Percentiles rank a stretch among this genome's conserved stretches.
Evolutionary conservation across 192 early-diverging fungal genomes (phyloP).

Genomic region (Linnemannia hyalina): DNA sequence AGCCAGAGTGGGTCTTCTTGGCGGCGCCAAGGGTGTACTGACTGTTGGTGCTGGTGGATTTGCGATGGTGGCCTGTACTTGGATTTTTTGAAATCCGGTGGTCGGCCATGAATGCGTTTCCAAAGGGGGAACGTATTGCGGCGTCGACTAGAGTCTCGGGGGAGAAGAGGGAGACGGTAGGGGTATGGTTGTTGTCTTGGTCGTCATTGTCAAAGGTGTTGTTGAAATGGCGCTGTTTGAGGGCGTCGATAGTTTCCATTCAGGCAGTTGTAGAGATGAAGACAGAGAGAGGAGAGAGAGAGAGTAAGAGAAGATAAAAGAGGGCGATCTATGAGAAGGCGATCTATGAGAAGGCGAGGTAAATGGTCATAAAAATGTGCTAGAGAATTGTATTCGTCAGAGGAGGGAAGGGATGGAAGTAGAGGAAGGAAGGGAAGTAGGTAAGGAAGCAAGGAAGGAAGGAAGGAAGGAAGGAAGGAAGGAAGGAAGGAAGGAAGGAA

Average conservation of each 20-base stretch:
- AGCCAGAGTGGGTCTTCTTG: constrained; percentile 1
- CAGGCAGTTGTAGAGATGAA: background rate
- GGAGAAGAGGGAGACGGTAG: constrained; percentile 11
- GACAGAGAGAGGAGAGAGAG: background rate
- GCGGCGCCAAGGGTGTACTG: background rate
- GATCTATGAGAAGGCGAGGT: background rate
- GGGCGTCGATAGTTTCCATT: constrained; percentile 24
- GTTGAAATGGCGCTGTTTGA: constrained; percentile 31
- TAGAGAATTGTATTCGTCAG: background rate
- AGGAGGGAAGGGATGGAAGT: background rate
- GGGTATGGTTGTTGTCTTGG: background rate
- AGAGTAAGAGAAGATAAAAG: background rate
- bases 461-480: background rate
- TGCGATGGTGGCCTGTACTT: constrained; percentile 2
- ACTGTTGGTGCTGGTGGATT: background rate
- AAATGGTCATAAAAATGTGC: background rate
- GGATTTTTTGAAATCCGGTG: background rate
- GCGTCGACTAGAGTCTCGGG: constrained; percentile 23
- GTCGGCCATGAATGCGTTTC: background rate
- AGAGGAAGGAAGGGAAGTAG: background rate
- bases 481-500: background rate
- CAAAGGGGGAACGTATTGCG: constrained; percentile 32
- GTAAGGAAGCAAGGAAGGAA: background rate
- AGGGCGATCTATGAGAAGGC: background rate
- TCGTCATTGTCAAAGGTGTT: constrained; percentile 23